Evolutionary conservation across 805 yeast genomes (phyloP), one percentile per base, ranked within the genome.

Genomic region (Suhomyces sp.): DNA sequence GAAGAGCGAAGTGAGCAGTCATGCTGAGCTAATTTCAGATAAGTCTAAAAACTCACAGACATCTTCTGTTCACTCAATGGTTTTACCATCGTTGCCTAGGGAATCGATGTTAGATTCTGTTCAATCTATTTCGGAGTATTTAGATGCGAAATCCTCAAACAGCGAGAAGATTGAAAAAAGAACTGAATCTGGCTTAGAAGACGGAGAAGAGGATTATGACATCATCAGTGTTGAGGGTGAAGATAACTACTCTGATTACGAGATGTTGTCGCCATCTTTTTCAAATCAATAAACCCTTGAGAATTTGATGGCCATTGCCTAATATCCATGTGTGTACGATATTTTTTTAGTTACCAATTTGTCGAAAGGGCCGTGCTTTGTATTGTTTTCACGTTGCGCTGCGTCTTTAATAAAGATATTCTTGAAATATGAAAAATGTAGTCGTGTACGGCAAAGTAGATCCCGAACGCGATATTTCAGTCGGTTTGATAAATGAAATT

Each of bases 221-320:
- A 60, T 71, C 44, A 65, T 72, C 37, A 67, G 72, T 51, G 62
- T 60, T 41, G 66, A 60, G 17, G 72, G 66, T 15, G 69, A 63
- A 33, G 60, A 52, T 17, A 40, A 47, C 13, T 64, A 60, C 22
- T 72, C 76, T 3, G 78, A 74, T 54, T 74, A 57, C 50, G 77
- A 73, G 52, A 55, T 74, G 22, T 65, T 74, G 53, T 68, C 53
- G 3, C 48, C 53, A 24, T 25, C 45, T 15, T 21, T 46, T 24
- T 33, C 41, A 6, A n/a, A 39, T 29, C 41, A 37, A 37, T 19
- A 9, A 31, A n/a, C 35, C 8, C 10, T 31, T 31, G 35, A 31
- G n/a, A 24, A n/a, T 9, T 24, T 24, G n/a, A 25, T 41, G 25
- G 17, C 17, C 10, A n/a, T 31, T n/a, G 35, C 35, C 35, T 13